Evolutionary conservation across 352 stramenopile species (phyloP).

Genomic region (Globisporangium iwayamae): DNA sequence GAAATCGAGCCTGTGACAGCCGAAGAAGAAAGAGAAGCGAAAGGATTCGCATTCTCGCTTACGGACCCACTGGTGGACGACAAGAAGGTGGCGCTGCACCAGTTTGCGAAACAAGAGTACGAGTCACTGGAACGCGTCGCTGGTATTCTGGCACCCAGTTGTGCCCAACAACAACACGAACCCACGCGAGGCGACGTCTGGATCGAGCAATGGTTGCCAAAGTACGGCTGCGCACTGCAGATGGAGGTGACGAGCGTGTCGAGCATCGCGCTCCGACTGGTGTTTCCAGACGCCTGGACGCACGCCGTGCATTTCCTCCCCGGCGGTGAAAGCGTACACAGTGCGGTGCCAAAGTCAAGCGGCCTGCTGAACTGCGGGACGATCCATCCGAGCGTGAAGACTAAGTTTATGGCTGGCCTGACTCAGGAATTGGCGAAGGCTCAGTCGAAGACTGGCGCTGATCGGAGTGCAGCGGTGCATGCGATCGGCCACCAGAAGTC

Average conservation of each 20-base stretch:
- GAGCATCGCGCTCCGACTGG: constrained; percentile 26
- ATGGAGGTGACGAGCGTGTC: constrained; percentile 20
- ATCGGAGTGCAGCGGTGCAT: constrained; percentile 28
- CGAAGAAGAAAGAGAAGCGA: background rate
- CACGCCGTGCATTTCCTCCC: constrained; percentile 30
- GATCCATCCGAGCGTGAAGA: constrained; percentile 17
- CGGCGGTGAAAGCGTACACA: constrained; percentile 28
- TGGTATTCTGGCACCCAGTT: background rate
- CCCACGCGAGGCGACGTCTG: background rate
- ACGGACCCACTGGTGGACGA: constrained; percentile 13
- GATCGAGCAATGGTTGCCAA: constrained; percentile 6
- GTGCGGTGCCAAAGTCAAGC: constrained; percentile 27
- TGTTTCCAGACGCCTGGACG: constrained; percentile 45
- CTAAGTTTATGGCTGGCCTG: constrained; percentile 17
- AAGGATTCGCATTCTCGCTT: constrained; percentile 14
- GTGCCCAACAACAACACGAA: background rate
- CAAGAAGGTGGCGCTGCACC: constrained; percentile 15
- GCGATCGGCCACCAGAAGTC: constrained; percentile 43
- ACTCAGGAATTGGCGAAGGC: constrained; percentile 23
- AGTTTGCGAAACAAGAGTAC: constrained; percentile 26
- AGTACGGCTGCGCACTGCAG: constrained; percentile 17
- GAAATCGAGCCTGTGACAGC: constrained; percentile 16
- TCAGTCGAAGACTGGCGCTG: constrained; percentile 11
- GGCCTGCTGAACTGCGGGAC: constrained; percentile 27
- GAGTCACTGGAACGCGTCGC: constrained; percentile 17